phyloP scores from a whole-genome alignment of 2,329 filamentous ascomycete genomes.

The Fusarium algeriense region DNA sequence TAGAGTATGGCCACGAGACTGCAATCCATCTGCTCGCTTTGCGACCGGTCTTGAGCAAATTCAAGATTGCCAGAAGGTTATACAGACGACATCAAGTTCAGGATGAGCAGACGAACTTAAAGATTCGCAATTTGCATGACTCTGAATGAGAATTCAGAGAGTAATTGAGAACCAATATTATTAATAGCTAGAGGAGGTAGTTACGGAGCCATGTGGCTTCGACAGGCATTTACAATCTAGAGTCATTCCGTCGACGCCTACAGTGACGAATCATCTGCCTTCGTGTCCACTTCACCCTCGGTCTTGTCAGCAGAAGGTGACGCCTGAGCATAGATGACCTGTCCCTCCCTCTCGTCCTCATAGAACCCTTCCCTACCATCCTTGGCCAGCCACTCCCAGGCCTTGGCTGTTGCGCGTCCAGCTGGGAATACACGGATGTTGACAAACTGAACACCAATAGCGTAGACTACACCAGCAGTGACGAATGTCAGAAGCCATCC shows the following conservation, averaged over 20 bases:
- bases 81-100: not conserved
- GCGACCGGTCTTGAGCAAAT: too few relatives aligned
- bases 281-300: not conserved
- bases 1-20: too few relatives aligned
- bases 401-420: not conserved
- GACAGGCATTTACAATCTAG: not conserved
- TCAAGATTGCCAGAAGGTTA: too few relatives aligned
- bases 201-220: accelerated
- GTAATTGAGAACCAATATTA: not conserved
- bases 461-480: not conserved
- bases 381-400: constrained; percentile 1
- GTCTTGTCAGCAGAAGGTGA: not conserved
- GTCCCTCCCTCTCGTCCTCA: not conserved
- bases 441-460: not conserved
- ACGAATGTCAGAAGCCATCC: not conserved
- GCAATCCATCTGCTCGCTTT: too few relatives aligned
- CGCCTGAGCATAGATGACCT: not conserved
- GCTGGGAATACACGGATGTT: not conserved
- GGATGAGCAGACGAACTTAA: not conserved
- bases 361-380: not conserved
- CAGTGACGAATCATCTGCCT: not conserved
- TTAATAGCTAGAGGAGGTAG: not conserved
- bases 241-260: accelerated
- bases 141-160: not conserved
- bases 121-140: too few relatives aligned